Conservation (phyloP, 805 yeast genomes). For the Hanseniaspora meyeri region DNA sequence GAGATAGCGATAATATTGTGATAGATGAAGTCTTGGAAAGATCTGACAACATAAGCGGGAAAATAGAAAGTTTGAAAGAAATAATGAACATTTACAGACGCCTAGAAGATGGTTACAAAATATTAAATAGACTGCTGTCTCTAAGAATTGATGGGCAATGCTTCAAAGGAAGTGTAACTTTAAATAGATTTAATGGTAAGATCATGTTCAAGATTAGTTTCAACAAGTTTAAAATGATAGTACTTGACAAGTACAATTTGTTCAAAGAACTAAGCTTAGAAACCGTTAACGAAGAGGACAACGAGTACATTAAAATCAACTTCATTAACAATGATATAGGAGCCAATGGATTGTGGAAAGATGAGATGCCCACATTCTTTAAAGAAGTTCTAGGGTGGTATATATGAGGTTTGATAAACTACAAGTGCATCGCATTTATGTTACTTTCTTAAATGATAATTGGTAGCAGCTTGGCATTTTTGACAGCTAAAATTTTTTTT, state of each 20-base stretch:
- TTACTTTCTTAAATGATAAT: not conserved
- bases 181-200: constrained; percentile 14
- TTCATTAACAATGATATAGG: not conserved
- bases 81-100: not conserved
- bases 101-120: not conserved
- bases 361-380: not conserved
- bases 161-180: constrained; percentile 16
- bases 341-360: not conserved
- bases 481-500: too few species aligned
- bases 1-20: not conserved
- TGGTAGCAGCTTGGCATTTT: not conserved
- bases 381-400: not conserved
- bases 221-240: not conserved
- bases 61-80: not conserved
- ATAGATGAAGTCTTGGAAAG: not conserved
- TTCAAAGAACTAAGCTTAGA: not conserved
- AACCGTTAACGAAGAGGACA: too few species aligned
- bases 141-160: constrained; percentile 17
- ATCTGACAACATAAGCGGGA: not conserved
- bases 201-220: not conserved
- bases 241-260: not conserved
- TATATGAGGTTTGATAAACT: not conserved
- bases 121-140: not conserved
- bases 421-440: not conserved
- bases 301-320: not conserved